Percentiles rank a stretch among this genome's conserved stretches.
Evolutionary conservation across 1,284 basidiomycete species (phyloP).

Genomic region (Malassezia sympodialis): DNA sequence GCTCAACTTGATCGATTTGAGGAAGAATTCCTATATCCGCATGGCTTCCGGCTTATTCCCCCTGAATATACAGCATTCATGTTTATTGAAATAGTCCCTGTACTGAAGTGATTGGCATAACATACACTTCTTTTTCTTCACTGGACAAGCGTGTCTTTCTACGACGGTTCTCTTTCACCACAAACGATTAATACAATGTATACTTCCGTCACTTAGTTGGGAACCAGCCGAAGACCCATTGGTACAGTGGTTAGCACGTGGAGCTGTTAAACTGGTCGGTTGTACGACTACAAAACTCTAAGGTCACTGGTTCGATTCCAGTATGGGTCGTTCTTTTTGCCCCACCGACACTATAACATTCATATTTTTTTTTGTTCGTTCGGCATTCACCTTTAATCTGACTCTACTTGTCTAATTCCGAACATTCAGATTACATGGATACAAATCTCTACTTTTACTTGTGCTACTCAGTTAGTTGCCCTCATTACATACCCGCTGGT

Average conservation of each 20-base stretch:
- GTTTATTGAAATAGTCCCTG: constrained; percentile 3
- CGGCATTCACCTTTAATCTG: too few species aligned
- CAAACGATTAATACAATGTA: too few species aligned
- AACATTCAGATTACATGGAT: constrained; percentile 1
- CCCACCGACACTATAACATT: not conserved
- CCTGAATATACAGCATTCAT: constrained; percentile 3
- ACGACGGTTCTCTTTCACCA: too few species aligned
- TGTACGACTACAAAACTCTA: constrained; percentile 19
- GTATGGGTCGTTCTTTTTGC: constrained; percentile 18
- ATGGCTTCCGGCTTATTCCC: not conserved
- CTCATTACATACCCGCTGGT: constrained; percentile 27
- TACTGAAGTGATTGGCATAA: not conserved
- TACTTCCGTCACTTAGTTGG: too few species aligned
- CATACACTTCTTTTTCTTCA: not conserved
- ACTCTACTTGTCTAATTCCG: not conserved
- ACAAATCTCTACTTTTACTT: not conserved
- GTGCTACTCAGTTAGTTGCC: not conserved
- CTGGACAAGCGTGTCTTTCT: too few species aligned
- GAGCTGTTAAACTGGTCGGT: constrained; percentile 21
- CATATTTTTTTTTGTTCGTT: not conserved
- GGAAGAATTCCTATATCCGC: not conserved
- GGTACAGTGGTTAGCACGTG: constrained; percentile 24
- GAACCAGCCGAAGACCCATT: constrained; percentile 19
- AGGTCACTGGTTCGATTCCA: constrained; percentile 23
- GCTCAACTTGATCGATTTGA: constrained; percentile 3